Evolutionary conservation across 345 rosid species (phyloP), one percentile per base, ranked within the genome.

Genomic region (Bretschneidera sinensis): DNA sequence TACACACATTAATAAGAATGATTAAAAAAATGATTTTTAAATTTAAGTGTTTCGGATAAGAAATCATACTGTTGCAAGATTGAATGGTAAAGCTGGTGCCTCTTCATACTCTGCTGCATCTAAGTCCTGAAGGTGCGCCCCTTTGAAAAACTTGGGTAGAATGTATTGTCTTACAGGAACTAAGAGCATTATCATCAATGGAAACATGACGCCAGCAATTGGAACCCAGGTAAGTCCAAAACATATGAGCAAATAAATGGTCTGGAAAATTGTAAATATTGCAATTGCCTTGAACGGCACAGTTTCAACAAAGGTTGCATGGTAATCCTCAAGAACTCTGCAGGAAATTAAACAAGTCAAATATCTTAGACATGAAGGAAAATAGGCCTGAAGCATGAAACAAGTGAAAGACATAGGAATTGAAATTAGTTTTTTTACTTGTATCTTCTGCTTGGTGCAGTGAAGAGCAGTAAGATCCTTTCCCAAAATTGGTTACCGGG

Each of bases 181-280:
- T 25, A 94, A 74, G 65, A 94, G 90, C 96, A 94, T 88, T 84
- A 94, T 90, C 85, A 90, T 69, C 61, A 94, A 45, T 8, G 99
- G 99, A 66, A 94, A 94, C 83, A 94, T 84, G 33, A 90, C 84
- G 17, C 99, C 99, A 6, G 99, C 99, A 0, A 90, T 72, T 1
- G 99, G 99, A 24, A 94, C 56, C 99, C 97, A 94, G 17, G 99
- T 94, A 20, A 94, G 75, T 13, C 99, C 99, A 62, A 90, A 94
- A 70, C 99, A 94, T 25, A 75, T 55, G 2, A 88, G 83, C 75
- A 94, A 72, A 69, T 94, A 94, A 53, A 7, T 34, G 31, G 96
- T 81, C 73, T 94, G 99, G 68, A 94, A 94, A 21, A 86, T 43
- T 0, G 99, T 90, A 73, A 94, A 94, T 55, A 49, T 54, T 39